Evolutionary conservation across 2,329 filamentous ascomycete species (phyloP).

Genomic region (Epichloe sp.): DNA sequence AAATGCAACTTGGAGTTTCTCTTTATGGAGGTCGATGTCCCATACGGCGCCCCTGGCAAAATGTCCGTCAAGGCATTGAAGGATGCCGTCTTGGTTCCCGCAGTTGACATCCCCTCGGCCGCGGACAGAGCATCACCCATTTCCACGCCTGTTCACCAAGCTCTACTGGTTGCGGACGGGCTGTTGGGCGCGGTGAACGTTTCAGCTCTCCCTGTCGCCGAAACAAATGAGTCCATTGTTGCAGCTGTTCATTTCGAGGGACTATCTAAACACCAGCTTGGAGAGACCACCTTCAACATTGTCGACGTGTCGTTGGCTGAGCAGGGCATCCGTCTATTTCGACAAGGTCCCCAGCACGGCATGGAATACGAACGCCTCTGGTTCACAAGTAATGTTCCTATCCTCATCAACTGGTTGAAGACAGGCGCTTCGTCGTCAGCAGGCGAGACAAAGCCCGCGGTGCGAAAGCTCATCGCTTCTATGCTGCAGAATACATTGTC

Average conservation of each 20-base stretch:
- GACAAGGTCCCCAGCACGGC: constrained; percentile 56
- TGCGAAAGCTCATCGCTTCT: constrained; percentile 54
- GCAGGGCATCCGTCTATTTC: constrained; percentile 52
- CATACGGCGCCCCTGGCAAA: constrained; percentile 20
- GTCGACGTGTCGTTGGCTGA: constrained; percentile 53
- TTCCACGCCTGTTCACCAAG: constrained; percentile 73
- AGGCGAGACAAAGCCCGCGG: constrained; percentile 46
- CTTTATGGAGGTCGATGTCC: constrained; percentile 35
- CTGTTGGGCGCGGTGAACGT: constrained; percentile 51
- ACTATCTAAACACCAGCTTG: constrained; percentile 23
- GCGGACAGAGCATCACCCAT: constrained; percentile 53
- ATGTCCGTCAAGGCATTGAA: constrained; percentile 31
- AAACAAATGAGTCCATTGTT: constrained; percentile 29
- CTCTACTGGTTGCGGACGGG: constrained; percentile 61
- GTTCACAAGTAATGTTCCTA: constrained; percentile 57
- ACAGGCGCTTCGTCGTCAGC: constrained; percentile 27
- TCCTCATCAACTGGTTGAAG: constrained; percentile 53
- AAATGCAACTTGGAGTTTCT: constrained; percentile 52
- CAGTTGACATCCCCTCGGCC: constrained; percentile 55
- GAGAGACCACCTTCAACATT: constrained; percentile 32
- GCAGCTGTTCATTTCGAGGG: constrained; percentile 46
- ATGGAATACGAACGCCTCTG: constrained; percentile 61
- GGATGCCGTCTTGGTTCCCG: constrained; percentile 63
- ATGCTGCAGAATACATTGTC: constrained; percentile 43
- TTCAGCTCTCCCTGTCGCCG: constrained; percentile 27